Base-by-base conservation (phyloP, 2,329 filamentous ascomycete species). In the Diaporthe destruens region DNA sequence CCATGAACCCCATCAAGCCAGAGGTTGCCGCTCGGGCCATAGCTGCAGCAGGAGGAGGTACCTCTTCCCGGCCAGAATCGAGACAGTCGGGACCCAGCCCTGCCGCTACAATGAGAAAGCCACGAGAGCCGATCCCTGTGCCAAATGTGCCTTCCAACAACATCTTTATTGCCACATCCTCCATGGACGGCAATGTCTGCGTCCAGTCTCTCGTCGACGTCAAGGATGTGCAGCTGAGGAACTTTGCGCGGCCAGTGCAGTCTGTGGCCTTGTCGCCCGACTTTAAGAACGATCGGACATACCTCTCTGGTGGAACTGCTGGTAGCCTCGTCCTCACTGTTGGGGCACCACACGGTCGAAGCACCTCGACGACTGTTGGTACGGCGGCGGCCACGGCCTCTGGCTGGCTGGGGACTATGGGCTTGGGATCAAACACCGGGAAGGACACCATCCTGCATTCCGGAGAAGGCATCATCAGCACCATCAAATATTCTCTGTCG, bases 131-230 rank as follows among this genome's bases (percentile, higher is more conserved):
- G 0, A 81, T 85, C 0, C 84, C 87, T 0, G 85, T 98, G 2
- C 91, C 93, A 0, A 90, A 91, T 73, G 94, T 88, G 0, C 93
- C 94, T 0, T 95, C 94, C 2, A 98, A 98, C 78, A 92, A 95
- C 69, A 97, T 99, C 53, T 94, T 96, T 80, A 93, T 99, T 76
- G 96, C 93, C 1, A 97, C 96, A 1, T 94, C 96, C 0, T 98
- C 96, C 0, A 94, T 97, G 79, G 96, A 99, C 81, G 97, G 96
- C 23, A 96, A 98, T 79, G 94, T 99, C 18, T 98, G 96, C 78
- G 90, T 99, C 0, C 92, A 95, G 72, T 97, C 94, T 1, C 84
- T 99, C 25, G 84, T 96, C 25, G 96, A 99, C 78, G 84, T 92
- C 49, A 97, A 95, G 78, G 96, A 99, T 82, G 95, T 98, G 2